phyloP scores from a whole-genome alignment of 208 protist genomes.

The Crithidia expoeki region DNA sequence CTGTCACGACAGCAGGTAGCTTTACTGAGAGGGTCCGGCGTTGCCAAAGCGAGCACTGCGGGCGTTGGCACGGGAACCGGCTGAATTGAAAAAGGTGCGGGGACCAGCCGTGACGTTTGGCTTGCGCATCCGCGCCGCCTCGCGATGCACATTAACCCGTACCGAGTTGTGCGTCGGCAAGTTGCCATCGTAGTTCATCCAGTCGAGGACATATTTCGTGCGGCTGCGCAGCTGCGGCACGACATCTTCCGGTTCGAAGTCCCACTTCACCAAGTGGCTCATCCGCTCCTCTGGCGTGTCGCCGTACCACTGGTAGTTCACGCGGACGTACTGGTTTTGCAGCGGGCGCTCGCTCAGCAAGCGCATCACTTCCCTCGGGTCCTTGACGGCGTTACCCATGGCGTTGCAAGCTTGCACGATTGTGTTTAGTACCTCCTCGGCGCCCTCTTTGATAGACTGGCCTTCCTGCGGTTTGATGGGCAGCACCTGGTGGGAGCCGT shows the following conservation, averaged over 20 bases:
- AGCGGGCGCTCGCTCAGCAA: constrained; percentile 79
- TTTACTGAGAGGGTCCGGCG: constrained; percentile 5
- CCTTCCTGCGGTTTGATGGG: constrained; percentile 47
- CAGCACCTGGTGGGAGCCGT: constrained; percentile 61
- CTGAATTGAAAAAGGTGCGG: constrained; percentile 86
- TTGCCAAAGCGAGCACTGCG: constrained; percentile 65
- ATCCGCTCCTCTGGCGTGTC: constrained; percentile 89
- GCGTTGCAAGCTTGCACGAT: constrained; percentile 63
- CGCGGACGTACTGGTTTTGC: constrained; percentile 89
- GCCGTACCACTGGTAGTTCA: constrained; percentile 93
- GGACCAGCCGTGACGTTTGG: constrained; percentile 55
- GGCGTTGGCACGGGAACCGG: constrained; percentile 79
- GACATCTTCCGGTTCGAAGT: constrained; percentile 70
- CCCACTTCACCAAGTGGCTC: constrained; percentile 86
- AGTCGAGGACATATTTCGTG: constrained; percentile 77
- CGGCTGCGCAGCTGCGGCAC: constrained; percentile 57
- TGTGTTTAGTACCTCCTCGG: constrained; percentile 49
- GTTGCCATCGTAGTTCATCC: constrained; percentile 89
- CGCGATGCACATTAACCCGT: constrained; percentile 71
- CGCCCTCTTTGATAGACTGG: constrained; percentile 35
- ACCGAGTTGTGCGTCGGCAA: constrained; percentile 82
- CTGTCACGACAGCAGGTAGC: too few species aligned
- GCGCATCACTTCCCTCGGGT: constrained; percentile 73
- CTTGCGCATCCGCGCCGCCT: constrained; percentile 62
- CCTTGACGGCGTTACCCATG: constrained; percentile 61